Percentiles rank a stretch among this genome's conserved stretches.
Evolutionary conservation across 495 filamentous ascomycete genomes (phyloP).

Genomic region (Trichoderma asperelloides): DNA sequence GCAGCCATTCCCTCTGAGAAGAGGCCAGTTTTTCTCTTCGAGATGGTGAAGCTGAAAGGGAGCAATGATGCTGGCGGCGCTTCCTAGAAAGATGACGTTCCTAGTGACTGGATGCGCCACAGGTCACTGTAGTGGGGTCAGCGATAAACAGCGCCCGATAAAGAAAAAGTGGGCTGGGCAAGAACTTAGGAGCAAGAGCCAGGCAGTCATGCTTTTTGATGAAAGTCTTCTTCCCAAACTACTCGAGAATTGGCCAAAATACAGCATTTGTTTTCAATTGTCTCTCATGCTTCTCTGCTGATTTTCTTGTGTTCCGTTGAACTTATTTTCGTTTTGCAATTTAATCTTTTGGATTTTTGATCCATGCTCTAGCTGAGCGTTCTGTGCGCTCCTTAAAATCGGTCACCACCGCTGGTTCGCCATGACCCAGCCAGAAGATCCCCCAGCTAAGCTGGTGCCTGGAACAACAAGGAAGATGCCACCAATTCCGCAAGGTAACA

Average conservation of each 20-base stretch:
- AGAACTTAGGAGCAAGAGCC: background rate
- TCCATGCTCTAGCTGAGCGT: background rate
- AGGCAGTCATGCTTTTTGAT: background rate
- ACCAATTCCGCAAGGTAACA: conserved; percentile 1
- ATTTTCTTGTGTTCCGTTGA: too few species aligned
- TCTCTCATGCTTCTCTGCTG: background rate
- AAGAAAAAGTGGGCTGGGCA: background rate
- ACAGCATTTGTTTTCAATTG: background rate
- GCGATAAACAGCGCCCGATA: conserved; percentile 2
- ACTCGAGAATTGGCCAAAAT: background rate
- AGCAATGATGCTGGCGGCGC: background rate
- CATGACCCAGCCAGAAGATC: background rate
- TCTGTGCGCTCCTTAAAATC: background rate
- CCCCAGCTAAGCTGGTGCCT: conserved; percentile 1
- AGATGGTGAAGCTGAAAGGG: background rate
- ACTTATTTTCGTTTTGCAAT: too few species aligned
- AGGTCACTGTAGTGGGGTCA: background rate
- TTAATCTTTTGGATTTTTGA: too few species aligned
- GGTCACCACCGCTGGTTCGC: background rate
- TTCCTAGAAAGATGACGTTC: background rate
- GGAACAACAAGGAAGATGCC: conserved; percentile 7
- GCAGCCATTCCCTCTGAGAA: conserved; percentile 24
- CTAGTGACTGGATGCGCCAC: background rate
- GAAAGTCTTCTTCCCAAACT: background rate
- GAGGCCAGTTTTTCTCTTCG: background rate